Conservation (phyloP, 2,329 filamentous ascomycete species). For the Fusarium lateritium region DNA sequence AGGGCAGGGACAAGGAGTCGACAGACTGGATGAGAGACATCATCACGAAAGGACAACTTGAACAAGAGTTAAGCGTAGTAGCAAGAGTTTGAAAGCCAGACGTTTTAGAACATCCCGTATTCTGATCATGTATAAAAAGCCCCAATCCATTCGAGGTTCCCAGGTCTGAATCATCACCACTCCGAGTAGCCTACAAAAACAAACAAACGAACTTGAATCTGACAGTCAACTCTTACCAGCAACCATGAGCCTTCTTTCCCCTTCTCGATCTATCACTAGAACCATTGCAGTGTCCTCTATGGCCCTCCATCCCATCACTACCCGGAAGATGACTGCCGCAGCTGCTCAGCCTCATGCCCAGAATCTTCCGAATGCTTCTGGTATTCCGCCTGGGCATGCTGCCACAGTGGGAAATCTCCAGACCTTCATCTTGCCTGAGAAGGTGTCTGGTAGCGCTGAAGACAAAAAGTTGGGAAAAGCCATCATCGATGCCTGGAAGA, state of each 20-base stretch:
- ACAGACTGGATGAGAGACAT: too few relatives aligned
- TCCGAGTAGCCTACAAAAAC: too few relatives aligned
- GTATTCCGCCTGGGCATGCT: slow-evolving; percentile 49
- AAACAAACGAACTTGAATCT: too few relatives aligned
- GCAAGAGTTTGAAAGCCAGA: too few relatives aligned
- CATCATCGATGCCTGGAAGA: slow-evolving; percentile 60
- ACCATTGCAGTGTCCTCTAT: background rate
- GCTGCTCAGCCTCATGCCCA: background rate
- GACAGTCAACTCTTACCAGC: background rate
- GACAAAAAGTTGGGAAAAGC: slow-evolving; percentile 57
- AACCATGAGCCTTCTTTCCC: background rate
- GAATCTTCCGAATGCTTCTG: slow-evolving; percentile 9
- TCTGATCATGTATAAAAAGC: too few relatives aligned
- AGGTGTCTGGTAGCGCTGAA: slow-evolving; percentile 52
- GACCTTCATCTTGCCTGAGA: slow-evolving; percentile 60
- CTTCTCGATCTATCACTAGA: background rate
- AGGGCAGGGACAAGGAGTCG: too few relatives aligned
- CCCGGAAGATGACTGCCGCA: slow-evolving; percentile 1
- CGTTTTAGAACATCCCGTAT: too few relatives aligned
- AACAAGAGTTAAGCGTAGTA: too few relatives aligned
- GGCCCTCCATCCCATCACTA: background rate
- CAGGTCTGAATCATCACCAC: too few relatives aligned
- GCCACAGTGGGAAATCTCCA: slow-evolving; percentile 52
- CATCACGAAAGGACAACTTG: too few relatives aligned
- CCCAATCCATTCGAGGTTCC: too few relatives aligned